A percentile compares a stretch with the other conserved stretches of the same genome.
Evolutionary conservation across 164 flowering plant genomes (phyloP).

Genomic region (Tetracentron sinense): DNA sequence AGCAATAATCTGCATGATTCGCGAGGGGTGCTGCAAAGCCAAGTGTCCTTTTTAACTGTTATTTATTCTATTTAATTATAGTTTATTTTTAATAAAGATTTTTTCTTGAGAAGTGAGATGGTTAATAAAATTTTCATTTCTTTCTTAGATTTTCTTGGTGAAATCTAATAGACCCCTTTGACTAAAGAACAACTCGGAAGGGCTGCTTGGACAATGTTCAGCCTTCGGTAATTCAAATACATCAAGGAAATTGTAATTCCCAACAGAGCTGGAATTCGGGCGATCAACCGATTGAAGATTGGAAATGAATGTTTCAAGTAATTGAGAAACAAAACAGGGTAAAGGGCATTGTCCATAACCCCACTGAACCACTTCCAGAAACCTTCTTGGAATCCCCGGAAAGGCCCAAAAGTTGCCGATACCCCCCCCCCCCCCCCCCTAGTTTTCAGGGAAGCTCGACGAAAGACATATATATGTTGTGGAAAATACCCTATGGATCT

Average conservation of each 20-base stretch:
- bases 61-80: no score
- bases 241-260: constrained; percentile 70
- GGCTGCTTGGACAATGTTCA: constrained; percentile 80
- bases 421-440: constrained; percentile 98
- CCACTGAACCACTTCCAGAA: constrained; percentile 96
- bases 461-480: no score
- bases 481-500: no score
- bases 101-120: no score
- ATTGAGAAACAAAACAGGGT: constrained; percentile 82
- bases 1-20: no score
- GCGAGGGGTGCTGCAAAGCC: no score
- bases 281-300: constrained; percentile 37
- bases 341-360: constrained; percentile 86
- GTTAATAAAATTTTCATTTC: no score
- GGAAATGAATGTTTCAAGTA: constrained; percentile 79
- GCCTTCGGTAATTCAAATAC: constrained; percentile 73
- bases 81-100: no score
- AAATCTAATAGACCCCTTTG: constrained; percentile 59
- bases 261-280: constrained; percentile 65
- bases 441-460: constrained; percentile 72
- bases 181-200: constrained; percentile 68
- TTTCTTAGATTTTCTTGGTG: no score
- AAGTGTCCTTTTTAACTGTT: no score
- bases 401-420: constrained; percentile 81
- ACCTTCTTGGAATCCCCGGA: constrained; percentile 95